Evolutionary conservation across 2,329 filamentous ascomycete species (phyloP).

Genomic region (Emergomyces pasteurianus): DNA sequence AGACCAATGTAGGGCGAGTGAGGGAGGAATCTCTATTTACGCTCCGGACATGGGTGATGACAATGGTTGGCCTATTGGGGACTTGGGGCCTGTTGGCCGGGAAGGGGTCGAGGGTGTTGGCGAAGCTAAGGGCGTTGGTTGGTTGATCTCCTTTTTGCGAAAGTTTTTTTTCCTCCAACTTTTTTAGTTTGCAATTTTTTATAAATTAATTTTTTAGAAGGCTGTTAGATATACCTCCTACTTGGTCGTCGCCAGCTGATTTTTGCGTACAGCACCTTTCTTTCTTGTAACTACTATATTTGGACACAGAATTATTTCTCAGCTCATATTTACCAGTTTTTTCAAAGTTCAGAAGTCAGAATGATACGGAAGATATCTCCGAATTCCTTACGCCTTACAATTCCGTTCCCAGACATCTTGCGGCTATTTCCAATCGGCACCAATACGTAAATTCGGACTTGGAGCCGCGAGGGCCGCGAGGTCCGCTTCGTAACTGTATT

Average conservation of each 20-base stretch:
- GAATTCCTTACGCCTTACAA: no score
- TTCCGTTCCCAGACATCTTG: no score
- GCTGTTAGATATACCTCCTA: not conserved
- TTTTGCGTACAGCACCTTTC: not conserved
- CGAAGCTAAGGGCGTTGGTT: not conserved
- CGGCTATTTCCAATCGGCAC: no score
- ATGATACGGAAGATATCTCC: no score
- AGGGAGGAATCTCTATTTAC: conserved; percentile 23
- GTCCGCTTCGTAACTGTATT: no score
- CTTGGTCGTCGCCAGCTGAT: no score
- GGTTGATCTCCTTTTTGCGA: not conserved
- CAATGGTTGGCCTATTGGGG: not conserved
- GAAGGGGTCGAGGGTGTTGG: not conserved
- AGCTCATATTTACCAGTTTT: not conserved
- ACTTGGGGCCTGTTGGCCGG: not conserved
- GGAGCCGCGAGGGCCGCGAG: no score
- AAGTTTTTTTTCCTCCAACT: not conserved
- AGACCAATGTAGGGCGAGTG: conserved; percentile 16
- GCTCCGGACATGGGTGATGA: conserved; percentile 11
- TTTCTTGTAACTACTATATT: not conserved
- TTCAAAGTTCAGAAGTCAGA: no score
- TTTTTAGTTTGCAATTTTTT: no score
- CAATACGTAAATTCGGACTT: no score
- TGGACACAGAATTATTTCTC: not conserved
- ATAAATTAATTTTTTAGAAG: not conserved